Evolutionary conservation across 495 filamentous ascomycete species (phyloP).

Genomic region (Neurospora cerealis): DNA sequence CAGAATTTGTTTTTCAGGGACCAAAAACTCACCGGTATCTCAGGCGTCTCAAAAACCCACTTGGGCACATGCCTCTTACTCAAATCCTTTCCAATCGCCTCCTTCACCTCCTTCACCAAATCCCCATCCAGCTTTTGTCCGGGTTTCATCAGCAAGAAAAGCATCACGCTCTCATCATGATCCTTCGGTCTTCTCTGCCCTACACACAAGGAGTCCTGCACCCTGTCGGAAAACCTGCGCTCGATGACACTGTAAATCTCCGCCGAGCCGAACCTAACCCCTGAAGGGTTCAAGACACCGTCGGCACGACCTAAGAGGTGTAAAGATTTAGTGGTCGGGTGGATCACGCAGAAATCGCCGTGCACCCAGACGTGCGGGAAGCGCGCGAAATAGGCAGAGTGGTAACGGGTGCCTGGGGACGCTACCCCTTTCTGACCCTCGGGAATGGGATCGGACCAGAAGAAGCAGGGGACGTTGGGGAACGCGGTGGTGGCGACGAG

Average conservation of each 20-base stretch:
- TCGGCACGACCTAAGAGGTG: slow-evolving; percentile 74
- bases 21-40: slow-evolving; percentile 70
- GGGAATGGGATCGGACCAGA: slow-evolving; percentile 53
- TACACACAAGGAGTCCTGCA: slow-evolving; percentile 63
- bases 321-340: slow-evolving; percentile 46
- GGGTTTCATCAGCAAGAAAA: slow-evolving; percentile 64
- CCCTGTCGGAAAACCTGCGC: slow-evolving; percentile 45
- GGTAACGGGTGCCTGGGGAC: slow-evolving; percentile 46
- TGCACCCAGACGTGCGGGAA: slow-evolving; percentile 73
- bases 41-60: slow-evolving; percentile 68
- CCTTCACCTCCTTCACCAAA: slow-evolving; percentile 53
- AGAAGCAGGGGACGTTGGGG: slow-evolving; percentile 61
- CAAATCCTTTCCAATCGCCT: slow-evolving; percentile 49
- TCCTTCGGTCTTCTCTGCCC: slow-evolving; percentile 62
- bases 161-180: slow-evolving; percentile 60
- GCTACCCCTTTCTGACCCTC: slow-evolving; percentile 14
- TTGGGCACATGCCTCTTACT: slow-evolving; percentile 67
- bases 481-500: slow-evolving; percentile 59
- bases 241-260: slow-evolving; percentile 73
- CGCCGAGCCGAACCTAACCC: slow-evolving; percentile 78
- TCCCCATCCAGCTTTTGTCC: slow-evolving; percentile 42
- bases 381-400: slow-evolving; percentile 60
- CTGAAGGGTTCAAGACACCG: slow-evolving; percentile 79
- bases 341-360: slow-evolving; percentile 64
- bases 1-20: no score